A percentile compares a stretch with the other conserved stretches of the same genome.
These are phyloP conservation scores for Betula pendula DNA, from an alignment of 306 rosid species.

Conservation along the genomic window DNA sequence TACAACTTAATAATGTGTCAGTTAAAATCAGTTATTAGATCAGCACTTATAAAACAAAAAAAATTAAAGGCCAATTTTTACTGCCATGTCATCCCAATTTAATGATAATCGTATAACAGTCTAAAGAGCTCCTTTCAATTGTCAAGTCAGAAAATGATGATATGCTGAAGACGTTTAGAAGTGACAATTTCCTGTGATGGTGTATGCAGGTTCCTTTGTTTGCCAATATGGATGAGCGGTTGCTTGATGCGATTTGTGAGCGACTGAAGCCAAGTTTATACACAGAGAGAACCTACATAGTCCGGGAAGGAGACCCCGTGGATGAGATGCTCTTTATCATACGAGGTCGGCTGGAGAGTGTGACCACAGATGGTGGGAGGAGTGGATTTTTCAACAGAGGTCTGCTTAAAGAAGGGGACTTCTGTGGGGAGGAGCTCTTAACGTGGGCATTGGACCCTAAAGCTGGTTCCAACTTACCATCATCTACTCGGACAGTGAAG, in stretches of 20 bases:
- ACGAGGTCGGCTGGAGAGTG: slow-evolving; percentile 85
- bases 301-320: slow-evolving; percentile 90
- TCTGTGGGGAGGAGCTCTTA: slow-evolving; percentile 88
- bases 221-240: slow-evolving; percentile 85
- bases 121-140: background rate
- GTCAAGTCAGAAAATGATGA: background rate
- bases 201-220: slow-evolving; percentile 77
- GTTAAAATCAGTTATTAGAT: no score
- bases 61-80: no score
- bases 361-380: slow-evolving; percentile 89
- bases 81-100: no score
- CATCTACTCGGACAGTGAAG: slow-evolving; percentile 84
- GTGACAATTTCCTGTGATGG: background rate
- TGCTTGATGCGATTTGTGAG: slow-evolving; percentile 94
- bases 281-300: slow-evolving; percentile 65
- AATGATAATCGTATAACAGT: no score
- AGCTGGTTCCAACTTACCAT: slow-evolving; percentile 72
- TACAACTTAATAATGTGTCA: no score
- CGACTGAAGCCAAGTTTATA: slow-evolving; percentile 78
- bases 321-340: slow-evolving; percentile 89
- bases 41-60: no score
- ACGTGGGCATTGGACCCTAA: slow-evolving; percentile 95
- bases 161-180: background rate
- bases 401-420: slow-evolving; percentile 70
- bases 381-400: slow-evolving; percentile 96